These are phyloP conservation scores for Incumbomyces lentus DNA, from an alignment of 2,329 filamentous ascomycete genomes.

Conservation along the genomic window DNA sequence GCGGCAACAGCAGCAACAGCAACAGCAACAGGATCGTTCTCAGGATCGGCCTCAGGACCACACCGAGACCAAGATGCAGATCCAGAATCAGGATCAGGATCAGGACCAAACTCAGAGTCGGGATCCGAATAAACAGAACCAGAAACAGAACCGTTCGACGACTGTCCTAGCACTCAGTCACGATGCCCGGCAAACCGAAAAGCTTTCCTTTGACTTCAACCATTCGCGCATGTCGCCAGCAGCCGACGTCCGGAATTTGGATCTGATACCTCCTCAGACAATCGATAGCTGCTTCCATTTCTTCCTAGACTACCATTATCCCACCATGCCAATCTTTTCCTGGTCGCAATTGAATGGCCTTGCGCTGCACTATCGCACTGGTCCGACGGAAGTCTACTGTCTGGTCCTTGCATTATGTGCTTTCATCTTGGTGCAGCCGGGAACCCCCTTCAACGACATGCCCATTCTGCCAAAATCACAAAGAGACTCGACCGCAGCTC, in stretches of 20 bases:
- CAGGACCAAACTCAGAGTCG: background rate
- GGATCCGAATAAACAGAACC: conserved; percentile 29
- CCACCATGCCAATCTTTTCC: conserved; percentile 35
- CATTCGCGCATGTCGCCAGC: conserved; percentile 38
- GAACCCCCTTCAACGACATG: conserved; percentile 44
- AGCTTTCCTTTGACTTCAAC: conserved; percentile 44
- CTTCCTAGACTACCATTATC: conserved; percentile 52
- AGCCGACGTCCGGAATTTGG: conserved; percentile 44
- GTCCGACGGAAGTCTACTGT: conserved; percentile 38
- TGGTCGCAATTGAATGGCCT: conserved; percentile 27
- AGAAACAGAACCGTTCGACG: background rate
- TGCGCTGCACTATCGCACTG: conserved; percentile 17
- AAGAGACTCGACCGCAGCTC: conserved; percentile 52
- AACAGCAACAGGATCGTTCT: no score
- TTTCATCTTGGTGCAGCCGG: conserved; percentile 36
- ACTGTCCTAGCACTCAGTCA: background rate
- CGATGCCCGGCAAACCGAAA: background rate
- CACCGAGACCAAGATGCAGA: no score
- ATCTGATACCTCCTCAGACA: conserved; percentile 52
- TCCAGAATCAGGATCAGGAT: conserved; percentile 38
- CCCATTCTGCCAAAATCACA: conserved; percentile 43
- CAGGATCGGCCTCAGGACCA: conserved; percentile 27
- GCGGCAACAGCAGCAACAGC: conserved; percentile 51
- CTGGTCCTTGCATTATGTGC: conserved; percentile 33
- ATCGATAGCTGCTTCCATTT: conserved; percentile 58